A percentile compares a stretch with the other conserved stretches of the same genome.
Conservation (phyloP, 2,329 filamentous ascomycete species). For the Talaromyces sp. region DNA sequence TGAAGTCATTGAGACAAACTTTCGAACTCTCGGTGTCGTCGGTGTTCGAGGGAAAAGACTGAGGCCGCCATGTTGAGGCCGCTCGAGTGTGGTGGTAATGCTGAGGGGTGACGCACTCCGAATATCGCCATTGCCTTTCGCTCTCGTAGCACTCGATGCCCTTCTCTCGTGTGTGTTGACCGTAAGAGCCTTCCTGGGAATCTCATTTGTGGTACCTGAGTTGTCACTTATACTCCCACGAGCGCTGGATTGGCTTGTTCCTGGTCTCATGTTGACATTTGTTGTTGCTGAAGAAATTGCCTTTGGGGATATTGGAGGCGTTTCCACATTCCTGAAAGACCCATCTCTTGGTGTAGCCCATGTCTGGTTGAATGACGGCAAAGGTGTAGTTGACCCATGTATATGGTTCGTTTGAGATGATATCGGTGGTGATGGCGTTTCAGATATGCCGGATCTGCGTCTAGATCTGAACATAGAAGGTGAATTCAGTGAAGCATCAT, state of each 20-base stretch:
- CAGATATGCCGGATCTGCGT: neutral
- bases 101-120: neutral
- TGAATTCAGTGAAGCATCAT: neutral
- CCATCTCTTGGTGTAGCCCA: neutral
- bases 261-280: neutral
- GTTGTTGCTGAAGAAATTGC: neutral
- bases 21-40: conserved; percentile 8
- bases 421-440: neutral
- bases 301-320: conserved; percentile 12
- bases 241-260: neutral
- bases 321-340: neutral
- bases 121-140: neutral
- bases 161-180: neutral
- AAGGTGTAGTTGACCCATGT: neutral
- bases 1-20: conserved; percentile 11
- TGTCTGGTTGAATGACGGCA: conserved; percentile 3
- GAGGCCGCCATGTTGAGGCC: conserved; percentile 3
- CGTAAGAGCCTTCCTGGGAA: neutral
- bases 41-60: conserved; percentile 17
- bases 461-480: conserved; percentile 8
- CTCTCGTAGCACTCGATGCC: neutral
- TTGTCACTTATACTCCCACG: neutral
- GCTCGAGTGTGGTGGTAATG: neutral
- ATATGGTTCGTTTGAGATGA: conserved; percentile 9
- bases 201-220: neutral